Percentiles rank a stretch among this genome's conserved stretches.
Conservation (phyloP, 1,139 yeast species). For the Magnusiomyces clavatus region DNA sequence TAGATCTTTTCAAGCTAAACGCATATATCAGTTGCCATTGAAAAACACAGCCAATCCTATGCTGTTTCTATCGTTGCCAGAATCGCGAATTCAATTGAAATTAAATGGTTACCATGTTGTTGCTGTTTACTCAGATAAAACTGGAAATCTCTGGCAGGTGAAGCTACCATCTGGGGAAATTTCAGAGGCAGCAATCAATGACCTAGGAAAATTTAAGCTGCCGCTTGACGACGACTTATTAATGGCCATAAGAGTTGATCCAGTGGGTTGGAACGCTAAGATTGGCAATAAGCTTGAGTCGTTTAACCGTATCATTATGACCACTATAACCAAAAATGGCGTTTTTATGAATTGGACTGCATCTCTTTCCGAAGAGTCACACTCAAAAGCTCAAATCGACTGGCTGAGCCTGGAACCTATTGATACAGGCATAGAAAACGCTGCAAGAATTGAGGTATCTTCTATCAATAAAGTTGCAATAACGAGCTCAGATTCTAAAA, state of each 20-base stretch:
- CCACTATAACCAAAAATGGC: slow-evolving; percentile 53
- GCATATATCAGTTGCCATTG: slow-evolving; percentile 19
- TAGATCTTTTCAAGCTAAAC: slow-evolving; percentile 20
- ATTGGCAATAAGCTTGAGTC: slow-evolving; percentile 33
- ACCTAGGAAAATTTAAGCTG: slow-evolving; percentile 16
- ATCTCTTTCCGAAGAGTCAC: slow-evolving; percentile 20
- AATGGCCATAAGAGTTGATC: slow-evolving; percentile 56
- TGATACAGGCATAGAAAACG: slow-evolving; percentile 48
- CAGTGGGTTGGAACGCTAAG: slow-evolving; percentile 46
- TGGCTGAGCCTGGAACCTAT: slow-evolving; percentile 50
- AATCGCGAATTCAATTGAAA: slow-evolving; percentile 25
- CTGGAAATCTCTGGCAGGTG: slow-evolving; percentile 16
- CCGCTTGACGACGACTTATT: slow-evolving; percentile 31
- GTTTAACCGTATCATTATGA: slow-evolving; percentile 44
- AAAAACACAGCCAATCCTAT: slow-evolving; percentile 27
- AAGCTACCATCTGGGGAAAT: slow-evolving; percentile 6
- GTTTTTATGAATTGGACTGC: slow-evolving; percentile 46
- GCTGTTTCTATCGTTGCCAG: slow-evolving; percentile 44
- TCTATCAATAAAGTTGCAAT: slow-evolving; percentile 70
- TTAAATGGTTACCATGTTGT: slow-evolving; percentile 38
- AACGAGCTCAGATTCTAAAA: slow-evolving; percentile 44
- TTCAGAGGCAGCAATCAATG: slow-evolving; percentile 3
- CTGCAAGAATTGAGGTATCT: slow-evolving; percentile 60
- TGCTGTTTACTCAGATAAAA: slow-evolving; percentile 34
- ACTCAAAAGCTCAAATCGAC: slow-evolving; percentile 16